A percentile compares a stretch with the other conserved stretches of the same genome.
phyloP scores from a whole-genome alignment of 306 rosid species.

The Heteromeles arbutifolia region DNA sequence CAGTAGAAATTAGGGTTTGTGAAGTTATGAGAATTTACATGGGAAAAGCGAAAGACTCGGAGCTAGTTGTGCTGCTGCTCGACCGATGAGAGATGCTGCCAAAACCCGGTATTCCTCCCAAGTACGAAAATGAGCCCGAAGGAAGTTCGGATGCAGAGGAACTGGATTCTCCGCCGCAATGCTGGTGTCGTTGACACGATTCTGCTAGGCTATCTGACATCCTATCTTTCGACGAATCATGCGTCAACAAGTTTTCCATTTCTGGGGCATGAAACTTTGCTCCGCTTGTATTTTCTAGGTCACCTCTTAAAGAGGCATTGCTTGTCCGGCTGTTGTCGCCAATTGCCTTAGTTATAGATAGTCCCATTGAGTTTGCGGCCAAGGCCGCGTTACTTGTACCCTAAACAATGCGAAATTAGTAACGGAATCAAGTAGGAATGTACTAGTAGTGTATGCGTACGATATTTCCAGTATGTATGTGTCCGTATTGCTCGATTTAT shows the following conservation, averaged over 20 bases:
- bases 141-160: conserved; percentile 6
- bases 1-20: not conserved
- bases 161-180: conserved; percentile 18
- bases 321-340: conserved; percentile 13
- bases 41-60: conserved; percentile 73
- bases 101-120: conserved; percentile 13
- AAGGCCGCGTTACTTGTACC: conserved; percentile 15
- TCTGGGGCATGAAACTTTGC: conserved; percentile 17
- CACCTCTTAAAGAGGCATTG: not conserved
- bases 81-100: conserved; percentile 39
- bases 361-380: conserved; percentile 13
- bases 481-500: not conserved
- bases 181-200: conserved; percentile 13
- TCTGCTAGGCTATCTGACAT: conserved; percentile 16
- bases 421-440: not conserved
- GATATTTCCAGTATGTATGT: not conserved
- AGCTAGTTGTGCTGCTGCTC: conserved; percentile 60
- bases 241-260: conserved; percentile 9
- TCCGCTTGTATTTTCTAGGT: conserved; percentile 17
- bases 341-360: not conserved
- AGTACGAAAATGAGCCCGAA: conserved; percentile 3
- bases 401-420: conserved; percentile 21
- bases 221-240: not conserved
- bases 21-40: conserved; percentile 31
- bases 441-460: not conserved